phyloP scores from a whole-genome alignment of 371 early-diverging fungal species.

The Dichotomocladium elegans region DNA sequence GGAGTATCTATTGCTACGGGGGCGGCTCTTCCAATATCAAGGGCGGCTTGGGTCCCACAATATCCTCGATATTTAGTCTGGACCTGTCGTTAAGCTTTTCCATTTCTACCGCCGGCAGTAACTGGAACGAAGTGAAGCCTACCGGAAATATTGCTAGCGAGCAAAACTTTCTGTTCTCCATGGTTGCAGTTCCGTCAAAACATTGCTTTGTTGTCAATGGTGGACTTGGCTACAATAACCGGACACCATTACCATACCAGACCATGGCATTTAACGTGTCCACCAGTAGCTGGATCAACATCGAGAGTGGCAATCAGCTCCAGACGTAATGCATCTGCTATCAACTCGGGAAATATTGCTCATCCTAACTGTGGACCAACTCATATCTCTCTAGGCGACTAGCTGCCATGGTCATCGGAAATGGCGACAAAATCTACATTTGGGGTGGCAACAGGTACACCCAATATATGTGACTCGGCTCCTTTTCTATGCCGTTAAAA shows the following conservation, averaged over 20 bases:
- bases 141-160: not conserved
- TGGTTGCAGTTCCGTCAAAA: not conserved
- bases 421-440: not conserved
- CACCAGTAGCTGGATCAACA: not conserved
- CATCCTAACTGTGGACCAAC: not conserved
- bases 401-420: not conserved
- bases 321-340: not conserved
- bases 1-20: slow-evolving; percentile 6
- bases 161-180: slow-evolving; percentile 4
- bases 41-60: not conserved
- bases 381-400: not conserved
- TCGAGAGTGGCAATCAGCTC: not conserved
- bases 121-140: not conserved
- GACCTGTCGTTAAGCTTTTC: not conserved
- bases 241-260: not conserved
- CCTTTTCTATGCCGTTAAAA: too few relatives aligned
- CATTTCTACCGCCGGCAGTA: not conserved
- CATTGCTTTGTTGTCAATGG: slow-evolving; percentile 2
- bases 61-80: not conserved
- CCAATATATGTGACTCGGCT: too few relatives aligned
- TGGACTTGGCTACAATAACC: slow-evolving; percentile 4
- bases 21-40: not conserved
- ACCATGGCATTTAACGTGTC: not conserved
- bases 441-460: slow-evolving; percentile 4
- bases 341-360: too few relatives aligned